phyloP scores from a whole-genome alignment of 148 eudicot species.

The Rhododendron henanense region DNA sequence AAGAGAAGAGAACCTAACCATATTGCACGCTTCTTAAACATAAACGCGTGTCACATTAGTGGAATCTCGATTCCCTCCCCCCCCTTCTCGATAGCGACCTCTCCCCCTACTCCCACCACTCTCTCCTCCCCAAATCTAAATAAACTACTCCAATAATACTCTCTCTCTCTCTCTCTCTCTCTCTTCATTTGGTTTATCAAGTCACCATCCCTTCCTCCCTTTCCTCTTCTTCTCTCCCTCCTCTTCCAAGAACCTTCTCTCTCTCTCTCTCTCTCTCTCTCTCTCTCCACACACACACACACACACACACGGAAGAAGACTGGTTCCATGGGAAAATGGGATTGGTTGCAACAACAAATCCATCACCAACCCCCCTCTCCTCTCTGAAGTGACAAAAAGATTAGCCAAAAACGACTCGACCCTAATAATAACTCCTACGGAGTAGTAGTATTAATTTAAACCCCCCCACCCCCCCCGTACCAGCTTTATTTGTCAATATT shows the following conservation, averaged over 20 bases:
- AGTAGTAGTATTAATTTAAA: background rate
- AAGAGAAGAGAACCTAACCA: too few species aligned
- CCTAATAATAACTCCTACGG: background rate
- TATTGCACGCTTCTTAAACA: too few species aligned
- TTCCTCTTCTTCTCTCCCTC: background rate
- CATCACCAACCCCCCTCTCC: background rate
- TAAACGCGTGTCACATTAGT: too few species aligned
- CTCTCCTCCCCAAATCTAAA: slow-evolving; percentile 1
- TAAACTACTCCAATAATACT: too few species aligned
- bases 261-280: background rate
- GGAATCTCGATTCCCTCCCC: background rate
- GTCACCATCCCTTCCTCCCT: background rate
- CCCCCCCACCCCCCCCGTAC: background rate
- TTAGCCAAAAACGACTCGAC: background rate
- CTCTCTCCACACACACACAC: background rate
- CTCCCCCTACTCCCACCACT: background rate
- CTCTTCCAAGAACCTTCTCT: slow-evolving; percentile 14
- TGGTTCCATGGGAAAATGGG: background rate
- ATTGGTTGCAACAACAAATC: background rate
- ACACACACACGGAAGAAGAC: background rate
- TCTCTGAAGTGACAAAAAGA: background rate
- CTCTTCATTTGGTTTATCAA: background rate
- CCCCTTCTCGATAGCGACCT: background rate
- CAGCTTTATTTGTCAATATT: background rate
- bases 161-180: background rate